Percentiles rank a stretch among this genome's conserved stretches.
Evolutionary conservation across 2,329 filamentous ascomycete species (phyloP).

Genomic region (Aspergillus nomiae): DNA sequence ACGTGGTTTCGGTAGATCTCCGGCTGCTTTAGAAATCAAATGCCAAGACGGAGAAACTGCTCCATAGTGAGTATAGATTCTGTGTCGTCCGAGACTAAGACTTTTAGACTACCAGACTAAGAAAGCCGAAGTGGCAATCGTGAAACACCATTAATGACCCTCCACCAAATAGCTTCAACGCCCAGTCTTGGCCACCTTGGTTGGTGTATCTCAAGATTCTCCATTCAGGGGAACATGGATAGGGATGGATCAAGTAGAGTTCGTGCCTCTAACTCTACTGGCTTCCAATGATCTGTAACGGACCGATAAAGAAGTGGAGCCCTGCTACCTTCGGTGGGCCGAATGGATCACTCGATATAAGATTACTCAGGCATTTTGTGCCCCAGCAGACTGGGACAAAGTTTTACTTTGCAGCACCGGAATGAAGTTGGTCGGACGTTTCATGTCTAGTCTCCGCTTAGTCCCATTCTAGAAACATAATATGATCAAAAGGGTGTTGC

Average conservation of each 20-base stretch:
- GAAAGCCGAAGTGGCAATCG: constrained; percentile 5
- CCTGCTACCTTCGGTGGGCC: background rate
- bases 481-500: background rate
- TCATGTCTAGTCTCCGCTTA: constrained; percentile 1
- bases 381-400: background rate
- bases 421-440: constrained; percentile 5
- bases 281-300: constrained; percentile 1
- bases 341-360: background rate
- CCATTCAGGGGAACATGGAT: background rate
- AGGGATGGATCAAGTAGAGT: background rate
- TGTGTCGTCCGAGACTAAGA: background rate
- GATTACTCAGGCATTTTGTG: background rate
- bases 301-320: background rate
- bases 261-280: background rate
- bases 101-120: constrained; percentile 3
- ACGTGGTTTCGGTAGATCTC: background rate
- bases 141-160: constrained; percentile 8
- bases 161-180: background rate
- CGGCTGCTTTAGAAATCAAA: background rate
- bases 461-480: background rate
- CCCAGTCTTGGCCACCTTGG: background rate
- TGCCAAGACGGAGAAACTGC: constrained; percentile 12
- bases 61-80: background rate
- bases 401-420: constrained; percentile 8
- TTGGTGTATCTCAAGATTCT: background rate